These are phyloP conservation scores for Lathyrus aphaca DNA, from an alignment of 306 rosid genomes.

Conservation along the genomic window DNA sequence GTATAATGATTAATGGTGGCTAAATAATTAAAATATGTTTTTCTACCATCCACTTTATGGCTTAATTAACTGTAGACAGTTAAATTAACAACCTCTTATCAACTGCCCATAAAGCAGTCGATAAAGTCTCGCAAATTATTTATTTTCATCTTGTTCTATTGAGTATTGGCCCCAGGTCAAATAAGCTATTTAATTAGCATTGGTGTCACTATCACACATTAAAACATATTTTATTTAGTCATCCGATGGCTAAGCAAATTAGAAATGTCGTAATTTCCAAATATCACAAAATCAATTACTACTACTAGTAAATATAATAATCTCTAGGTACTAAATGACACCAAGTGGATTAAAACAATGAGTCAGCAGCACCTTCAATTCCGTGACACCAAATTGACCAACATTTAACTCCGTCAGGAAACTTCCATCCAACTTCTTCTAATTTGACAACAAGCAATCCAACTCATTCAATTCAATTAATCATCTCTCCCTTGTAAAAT, in stretches of 20 bases:
- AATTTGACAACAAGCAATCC: conserved; percentile 31
- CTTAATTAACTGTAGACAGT: neutral
- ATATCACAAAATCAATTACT: conserved; percentile 15
- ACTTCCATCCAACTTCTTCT: conserved; percentile 11
- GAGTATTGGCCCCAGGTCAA: neutral
- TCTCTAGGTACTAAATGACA: neutral
- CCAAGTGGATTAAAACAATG: conserved; percentile 21
- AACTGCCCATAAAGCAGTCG: neutral
- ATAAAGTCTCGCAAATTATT: neutral
- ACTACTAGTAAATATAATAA: neutral
- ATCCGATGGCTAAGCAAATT: conserved; percentile 23
- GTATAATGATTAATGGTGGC: neutral
- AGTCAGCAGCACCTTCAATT: conserved; percentile 34
- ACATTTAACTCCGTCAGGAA: neutral
- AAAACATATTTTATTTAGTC: neutral
- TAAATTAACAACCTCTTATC: neutral
- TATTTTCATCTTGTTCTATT: neutral
- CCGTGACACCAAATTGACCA: conserved; percentile 31
- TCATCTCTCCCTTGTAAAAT: neutral
- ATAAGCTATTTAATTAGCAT: neutral
- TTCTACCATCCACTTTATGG: neutral
- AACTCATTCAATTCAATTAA: neutral
- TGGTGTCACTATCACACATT: conserved; percentile 1
- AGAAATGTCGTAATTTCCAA: conserved; percentile 3
- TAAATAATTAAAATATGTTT: neutral